Evolutionary conservation across 768 basidiomycete genomes (phyloP), one percentile per base, ranked within the genome.

Genomic region (Kwoniella pini): DNA sequence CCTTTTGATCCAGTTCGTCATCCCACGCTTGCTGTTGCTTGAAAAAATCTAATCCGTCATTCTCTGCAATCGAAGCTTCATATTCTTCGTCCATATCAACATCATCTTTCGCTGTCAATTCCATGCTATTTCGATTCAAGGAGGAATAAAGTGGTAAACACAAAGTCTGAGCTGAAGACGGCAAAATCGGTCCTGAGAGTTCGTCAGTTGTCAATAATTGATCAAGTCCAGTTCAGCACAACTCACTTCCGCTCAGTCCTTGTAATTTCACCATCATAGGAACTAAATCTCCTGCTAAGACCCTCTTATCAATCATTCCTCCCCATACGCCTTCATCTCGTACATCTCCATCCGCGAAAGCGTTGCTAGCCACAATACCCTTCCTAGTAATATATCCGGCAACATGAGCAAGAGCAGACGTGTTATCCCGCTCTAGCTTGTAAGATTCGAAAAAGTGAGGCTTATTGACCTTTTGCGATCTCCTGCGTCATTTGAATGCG

Each of bases 391-490:
- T 30, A 54, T 71, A 76, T 2, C 46, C 59, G 0, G 69, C 54
- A 6, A 69, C 68, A n/a, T 63, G 63, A 28, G 64, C 66, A 22
- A 79, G 40, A 22, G 49, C 33, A 11, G 40, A 63, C 3, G 64
- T 44, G 43, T 72, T 75, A 19, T 67, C 63, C 28, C 68, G 60
- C 39, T 69, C 68, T 11, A 40, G 40, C 21, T 67, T 64, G 51
- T 62, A 68, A 1, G 62, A 33, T 4, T 68, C 67, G 66, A 80
- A 99, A 80, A 89, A 91, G 28, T 86, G 84, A 2, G 92, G 90
- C 79, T 98, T 98, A 80, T 82, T 86, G 13, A 90, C 80, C 69
- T 90, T 92, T 76, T 98, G 96, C 10, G 68, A 56, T 26, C 58
- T 62, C 45, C 73, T 68, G 38, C 24, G 33, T 33, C 13, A 26